Evolutionary conservation across 2,329 filamentous ascomycete species (phyloP), one percentile per base, ranked within the genome.

Genomic region (Aureobasidium sp.): DNA sequence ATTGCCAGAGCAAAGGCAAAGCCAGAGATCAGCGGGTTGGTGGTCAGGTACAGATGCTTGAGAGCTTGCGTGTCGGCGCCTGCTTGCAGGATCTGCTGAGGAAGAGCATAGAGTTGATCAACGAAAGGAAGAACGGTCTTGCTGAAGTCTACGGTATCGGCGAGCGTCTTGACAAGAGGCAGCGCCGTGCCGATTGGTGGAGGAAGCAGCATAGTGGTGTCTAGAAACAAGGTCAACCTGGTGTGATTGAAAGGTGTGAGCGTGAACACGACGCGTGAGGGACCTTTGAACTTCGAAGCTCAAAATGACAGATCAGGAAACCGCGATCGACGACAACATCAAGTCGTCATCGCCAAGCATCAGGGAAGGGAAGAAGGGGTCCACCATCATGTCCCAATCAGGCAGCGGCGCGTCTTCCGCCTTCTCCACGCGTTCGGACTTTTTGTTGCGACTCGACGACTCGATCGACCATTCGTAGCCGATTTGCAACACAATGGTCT

Each of bases 11-110:
- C 88, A 59, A 90, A 83, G 0, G 85, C 87, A 66, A 95, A 81
- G 2, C 85, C 89, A 0, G 84, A 86, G 31, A 96, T 81, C 45
- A 96, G 78, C 0, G 94, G 94, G 72, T 99, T 97, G 20, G 93
- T 97, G 52, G 85, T 81, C 61, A 88, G 73, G 70, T 97, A 99
- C 62, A 96, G 77, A 51, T 86, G 78, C 68, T 85, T 80, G 61
- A 97, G 77, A 58, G 79, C 84, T 58, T 84, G 81, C 37, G 82
- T 75, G 71, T 84, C 85, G 66, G 81, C 80, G 66, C 85, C 78
- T 67, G 83, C 83, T 56, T 84, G 81, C 64, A 85, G 72, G 59
- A 81, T 61, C 56, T 75, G 70, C 57, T 73, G 68, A 1, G 78
- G 78, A 7, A 81, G 73, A 22, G 71, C 70, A 64, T 75, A 75